Conservation (phyloP, 1,284 basidiomycete species). For the Ganoderma multipileum region DNA sequence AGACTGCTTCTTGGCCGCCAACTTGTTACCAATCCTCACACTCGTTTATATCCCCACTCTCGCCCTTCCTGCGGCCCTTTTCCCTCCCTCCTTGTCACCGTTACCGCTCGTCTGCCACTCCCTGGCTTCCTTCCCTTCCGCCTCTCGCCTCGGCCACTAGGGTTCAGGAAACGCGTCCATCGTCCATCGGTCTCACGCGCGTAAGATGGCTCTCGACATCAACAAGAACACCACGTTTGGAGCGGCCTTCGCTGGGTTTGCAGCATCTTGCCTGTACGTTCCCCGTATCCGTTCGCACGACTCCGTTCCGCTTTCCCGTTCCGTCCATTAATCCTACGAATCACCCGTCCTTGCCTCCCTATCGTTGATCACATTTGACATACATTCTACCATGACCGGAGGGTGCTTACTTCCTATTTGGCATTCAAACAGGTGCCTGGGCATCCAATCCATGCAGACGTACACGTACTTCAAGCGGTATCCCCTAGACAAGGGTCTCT, state of each 20-base stretch:
- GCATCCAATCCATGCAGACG: conserved; percentile 59
- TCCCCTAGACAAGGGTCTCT: conserved; percentile 56
- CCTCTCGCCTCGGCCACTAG: background rate
- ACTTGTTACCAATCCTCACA: conserved; percentile 3
- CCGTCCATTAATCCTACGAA: background rate
- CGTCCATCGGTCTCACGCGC: background rate
- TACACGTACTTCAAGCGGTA: conserved; percentile 63
- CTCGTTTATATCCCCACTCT: conserved; percentile 7
- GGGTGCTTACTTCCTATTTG: background rate
- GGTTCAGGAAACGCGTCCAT: background rate
- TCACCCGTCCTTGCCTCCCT: background rate
- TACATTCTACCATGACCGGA: no score
- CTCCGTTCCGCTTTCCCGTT: background rate
- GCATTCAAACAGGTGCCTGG: conserved; percentile 46
- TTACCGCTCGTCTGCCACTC: background rate
- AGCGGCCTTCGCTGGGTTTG: conserved; percentile 63
- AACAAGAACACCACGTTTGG: conserved; percentile 60
- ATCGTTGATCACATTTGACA: background rate
- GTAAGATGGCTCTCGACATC: conserved; percentile 32
- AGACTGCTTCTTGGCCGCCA: background rate
- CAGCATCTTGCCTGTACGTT: conserved; percentile 50
- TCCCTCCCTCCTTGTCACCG: background rate
- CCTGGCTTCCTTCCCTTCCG: background rate
- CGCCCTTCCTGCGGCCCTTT: background rate
- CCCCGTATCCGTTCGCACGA: background rate